Evolutionary conservation across 345 rosid genomes (phyloP).

Genomic region (Eucalyptus erythrocorys): DNA sequence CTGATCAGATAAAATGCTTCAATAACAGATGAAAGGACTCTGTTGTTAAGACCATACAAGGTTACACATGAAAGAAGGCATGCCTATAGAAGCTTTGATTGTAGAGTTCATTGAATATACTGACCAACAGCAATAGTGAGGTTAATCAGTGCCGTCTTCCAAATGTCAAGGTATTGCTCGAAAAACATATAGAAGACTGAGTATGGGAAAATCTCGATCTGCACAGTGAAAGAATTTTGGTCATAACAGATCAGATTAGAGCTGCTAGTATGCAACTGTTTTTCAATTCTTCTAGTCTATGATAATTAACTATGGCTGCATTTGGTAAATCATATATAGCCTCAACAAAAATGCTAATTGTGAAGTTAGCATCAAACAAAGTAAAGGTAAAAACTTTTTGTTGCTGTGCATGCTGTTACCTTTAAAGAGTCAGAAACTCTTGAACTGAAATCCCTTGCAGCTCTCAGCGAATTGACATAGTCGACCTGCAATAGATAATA

Average conservation of each 20-base stretch:
- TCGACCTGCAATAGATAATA: conserved; percentile 38
- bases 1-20: neutral
- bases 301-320: neutral
- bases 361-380: neutral
- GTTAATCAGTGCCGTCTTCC: conserved; percentile 91
- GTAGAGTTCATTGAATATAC: conserved; percentile 9
- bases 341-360: neutral
- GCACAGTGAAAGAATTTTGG: conserved; percentile 10
- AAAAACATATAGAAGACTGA: conserved; percentile 98
- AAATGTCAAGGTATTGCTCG: conserved; percentile 96
- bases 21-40: neutral
- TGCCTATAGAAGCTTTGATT: neutral
- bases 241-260: neutral
- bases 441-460: conserved; percentile 78
- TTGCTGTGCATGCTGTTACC: conserved; percentile 17
- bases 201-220: conserved; percentile 96
- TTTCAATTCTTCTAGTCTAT: neutral
- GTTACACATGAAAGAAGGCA: neutral
- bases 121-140: conserved; percentile 90
- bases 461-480: conserved; percentile 84
- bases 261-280: neutral
- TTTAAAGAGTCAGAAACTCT: conserved; percentile 69
- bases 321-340: neutral
- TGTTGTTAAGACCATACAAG: neutral
- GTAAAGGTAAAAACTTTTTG: neutral